phyloP scores from a whole-genome alignment of 2,329 filamentous ascomycete species.

The Esteya vermicola region DNA sequence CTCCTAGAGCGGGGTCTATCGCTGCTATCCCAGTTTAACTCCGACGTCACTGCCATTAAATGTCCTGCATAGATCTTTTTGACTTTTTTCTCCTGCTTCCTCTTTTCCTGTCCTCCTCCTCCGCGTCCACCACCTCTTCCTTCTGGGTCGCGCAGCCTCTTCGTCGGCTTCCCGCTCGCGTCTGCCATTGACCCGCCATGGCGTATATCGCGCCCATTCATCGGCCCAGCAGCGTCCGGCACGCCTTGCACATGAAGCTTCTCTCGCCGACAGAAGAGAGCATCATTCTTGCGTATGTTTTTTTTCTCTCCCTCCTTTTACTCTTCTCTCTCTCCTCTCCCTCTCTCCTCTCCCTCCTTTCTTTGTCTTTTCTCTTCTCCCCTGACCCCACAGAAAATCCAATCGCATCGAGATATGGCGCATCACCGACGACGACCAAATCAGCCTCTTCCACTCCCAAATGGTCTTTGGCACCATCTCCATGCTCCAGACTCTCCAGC shows the following conservation, averaged over 20 bases:
- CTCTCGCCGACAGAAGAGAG: slow-evolving; percentile 62
- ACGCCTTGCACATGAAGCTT: slow-evolving; percentile 72
- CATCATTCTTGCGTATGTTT: slow-evolving; percentile 70
- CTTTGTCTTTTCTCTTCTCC: slow-evolving; percentile 16
- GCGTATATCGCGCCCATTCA: slow-evolving; percentile 92
- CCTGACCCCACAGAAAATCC: slow-evolving; percentile 54
- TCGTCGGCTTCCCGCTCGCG: too few relatives aligned
- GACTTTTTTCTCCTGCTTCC: neutral
- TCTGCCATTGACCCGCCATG: too few relatives aligned
- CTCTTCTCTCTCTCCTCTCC: neutral
- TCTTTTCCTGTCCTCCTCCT: neutral
- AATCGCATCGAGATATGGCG: slow-evolving; percentile 79
- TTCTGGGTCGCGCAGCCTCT: neutral
- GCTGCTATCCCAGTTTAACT: neutral
- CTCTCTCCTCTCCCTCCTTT: neutral
- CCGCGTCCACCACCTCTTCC: neutral
- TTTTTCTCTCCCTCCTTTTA: neutral
- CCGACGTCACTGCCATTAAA: neutral
- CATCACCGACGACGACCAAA: slow-evolving; percentile 48
- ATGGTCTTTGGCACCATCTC: slow-evolving; percentile 74
- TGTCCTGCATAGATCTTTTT: slow-evolving; percentile 20
- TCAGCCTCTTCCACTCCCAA: slow-evolving; percentile 52
- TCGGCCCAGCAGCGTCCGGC: slow-evolving; percentile 75
- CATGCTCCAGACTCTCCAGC: slow-evolving; percentile 68
- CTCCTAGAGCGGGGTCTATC: neutral